phyloP scores from a whole-genome alignment of 176 grass and related monocot species.

The Juncus effusus region DNA sequence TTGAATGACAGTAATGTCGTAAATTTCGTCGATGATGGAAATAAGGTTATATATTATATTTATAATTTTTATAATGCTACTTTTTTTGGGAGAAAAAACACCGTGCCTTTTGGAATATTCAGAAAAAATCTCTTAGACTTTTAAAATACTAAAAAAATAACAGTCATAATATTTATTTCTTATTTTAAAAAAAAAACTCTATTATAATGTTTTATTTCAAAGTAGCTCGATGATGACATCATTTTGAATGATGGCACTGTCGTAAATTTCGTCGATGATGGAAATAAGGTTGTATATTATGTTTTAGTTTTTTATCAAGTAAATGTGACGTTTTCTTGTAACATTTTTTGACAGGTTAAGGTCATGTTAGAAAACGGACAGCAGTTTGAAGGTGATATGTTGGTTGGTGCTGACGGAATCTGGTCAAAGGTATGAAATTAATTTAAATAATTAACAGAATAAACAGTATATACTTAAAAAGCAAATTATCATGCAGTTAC shows the following conservation, averaged over 20 bases:
- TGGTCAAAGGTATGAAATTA: conserved; percentile 69
- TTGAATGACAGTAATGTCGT: conserved; percentile 78
- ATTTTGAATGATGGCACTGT: background rate
- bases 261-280: background rate
- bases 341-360: conserved; percentile 47
- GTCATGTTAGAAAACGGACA: conserved; percentile 80
- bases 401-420: conserved; percentile 96
- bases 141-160: background rate
- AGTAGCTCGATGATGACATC: conserved; percentile 5
- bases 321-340: conserved; percentile 1
- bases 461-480: background rate
- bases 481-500: background rate
- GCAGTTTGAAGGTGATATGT: conserved; percentile 88
- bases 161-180: too few relatives aligned
- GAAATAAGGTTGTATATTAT: background rate
- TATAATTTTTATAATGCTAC: background rate
- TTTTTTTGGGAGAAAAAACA: too few relatives aligned
- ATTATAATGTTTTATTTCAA: too few relatives aligned
- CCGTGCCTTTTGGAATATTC: too few relatives aligned
- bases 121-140: background rate
- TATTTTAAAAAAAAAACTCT: too few relatives aligned
- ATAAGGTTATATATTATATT: conserved; percentile 50
- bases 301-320: conserved; percentile 2
- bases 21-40: conserved; percentile 75
- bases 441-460: background rate